A percentile compares a stretch with the other conserved stretches of the same genome.
phyloP scores from a whole-genome alignment of 495 filamentous ascomycete species.

The Pyrenula massariospora region DNA sequence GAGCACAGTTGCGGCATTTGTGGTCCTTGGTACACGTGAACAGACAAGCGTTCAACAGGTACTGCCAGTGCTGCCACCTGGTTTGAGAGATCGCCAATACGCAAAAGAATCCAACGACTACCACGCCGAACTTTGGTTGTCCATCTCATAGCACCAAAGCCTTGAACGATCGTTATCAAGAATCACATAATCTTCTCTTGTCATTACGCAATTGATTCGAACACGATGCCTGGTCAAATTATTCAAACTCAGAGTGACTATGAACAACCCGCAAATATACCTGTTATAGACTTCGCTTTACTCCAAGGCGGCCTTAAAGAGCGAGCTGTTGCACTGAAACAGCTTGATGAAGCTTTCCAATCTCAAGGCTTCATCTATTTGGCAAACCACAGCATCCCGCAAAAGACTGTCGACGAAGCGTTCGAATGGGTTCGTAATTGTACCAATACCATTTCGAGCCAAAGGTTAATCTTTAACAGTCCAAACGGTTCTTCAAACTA shows the following conservation, averaged over 20 bases:
- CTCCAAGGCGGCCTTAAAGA: neutral
- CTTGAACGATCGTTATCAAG: no score
- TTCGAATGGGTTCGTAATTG: neutral
- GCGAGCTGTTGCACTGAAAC: neutral
- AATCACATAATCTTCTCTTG: neutral
- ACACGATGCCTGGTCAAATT: neutral
- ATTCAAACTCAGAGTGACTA: neutral
- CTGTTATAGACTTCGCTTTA: neutral
- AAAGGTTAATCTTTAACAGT: neutral
- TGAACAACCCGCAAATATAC: neutral
- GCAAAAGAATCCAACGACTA: no score
- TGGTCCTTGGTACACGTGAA: no score
- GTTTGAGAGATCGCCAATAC: no score
- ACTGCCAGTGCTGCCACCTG: no score
- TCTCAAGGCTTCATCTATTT: neutral
- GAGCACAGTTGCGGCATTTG: no score
- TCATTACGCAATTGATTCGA: neutral
- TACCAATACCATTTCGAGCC: neutral
- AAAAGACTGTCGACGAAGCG: neutral
- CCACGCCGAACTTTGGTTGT: no score
- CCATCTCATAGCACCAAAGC: no score
- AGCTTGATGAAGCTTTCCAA: neutral
- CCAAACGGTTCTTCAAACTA: neutral
- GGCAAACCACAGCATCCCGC: neutral
- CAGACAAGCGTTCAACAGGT: no score